Evolutionary conservation across 2,329 filamentous ascomycete species (phyloP).

Genomic region (Setomelanomma holmii): DNA sequence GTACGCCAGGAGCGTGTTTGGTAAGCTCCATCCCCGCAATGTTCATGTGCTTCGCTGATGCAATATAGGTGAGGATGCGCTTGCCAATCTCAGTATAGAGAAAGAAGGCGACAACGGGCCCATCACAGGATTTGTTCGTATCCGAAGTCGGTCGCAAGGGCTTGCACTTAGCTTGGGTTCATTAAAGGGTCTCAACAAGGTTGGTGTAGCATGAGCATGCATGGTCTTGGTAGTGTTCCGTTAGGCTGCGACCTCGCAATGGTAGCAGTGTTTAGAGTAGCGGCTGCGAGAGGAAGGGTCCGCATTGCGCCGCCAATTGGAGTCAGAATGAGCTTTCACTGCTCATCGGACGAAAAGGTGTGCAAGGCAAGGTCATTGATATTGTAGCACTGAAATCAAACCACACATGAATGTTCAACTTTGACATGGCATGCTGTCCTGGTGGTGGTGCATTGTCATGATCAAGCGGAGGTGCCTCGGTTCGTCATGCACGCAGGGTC

Average conservation of each 20-base stretch:
- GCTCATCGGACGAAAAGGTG: background rate
- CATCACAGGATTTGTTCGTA: conserved; percentile 96
- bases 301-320: conserved; percentile 2
- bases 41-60: conserved; percentile 7
- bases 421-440: background rate
- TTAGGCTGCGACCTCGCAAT: background rate
- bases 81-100: conserved; percentile 97
- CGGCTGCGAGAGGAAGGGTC: conserved; percentile 12
- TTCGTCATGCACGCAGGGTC: conserved; percentile 5
- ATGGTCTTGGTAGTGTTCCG: background rate
- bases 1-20: conserved; percentile 96
- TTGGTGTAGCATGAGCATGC: conserved; percentile 33
- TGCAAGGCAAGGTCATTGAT: conserved; percentile 8
- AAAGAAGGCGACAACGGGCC: conserved; percentile 95
- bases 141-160: conserved; percentile 95
- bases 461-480: conserved; percentile 12
- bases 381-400: conserved; percentile 21
- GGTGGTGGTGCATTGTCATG: background rate
- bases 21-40: conserved; percentile 66
- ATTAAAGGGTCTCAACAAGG: conserved; percentile 83
- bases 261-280: background rate
- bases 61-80: conserved; percentile 86
- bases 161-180: conserved; percentile 92
- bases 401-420: no score
- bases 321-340: background rate